Evolutionary conservation across 768 basidiomycete species (phyloP).

Genomic region (Pleurotus djamor): DNA sequence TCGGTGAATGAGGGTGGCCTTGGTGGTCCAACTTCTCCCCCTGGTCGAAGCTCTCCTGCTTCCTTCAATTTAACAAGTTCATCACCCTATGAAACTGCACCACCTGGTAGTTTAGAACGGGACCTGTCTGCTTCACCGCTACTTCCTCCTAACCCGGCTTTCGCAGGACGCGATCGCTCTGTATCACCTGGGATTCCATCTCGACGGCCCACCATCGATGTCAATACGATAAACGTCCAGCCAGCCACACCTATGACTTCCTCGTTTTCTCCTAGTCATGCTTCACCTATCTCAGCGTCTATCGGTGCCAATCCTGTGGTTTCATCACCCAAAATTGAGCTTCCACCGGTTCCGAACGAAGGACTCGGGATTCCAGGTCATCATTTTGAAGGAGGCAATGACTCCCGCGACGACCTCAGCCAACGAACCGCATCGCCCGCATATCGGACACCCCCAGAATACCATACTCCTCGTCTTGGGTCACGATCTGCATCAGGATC

Average conservation of each 20-base stretch:
- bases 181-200: slow-evolving; percentile 33
- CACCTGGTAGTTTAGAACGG: neutral
- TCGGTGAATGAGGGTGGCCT: slow-evolving; percentile 10
- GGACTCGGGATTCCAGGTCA: neutral
- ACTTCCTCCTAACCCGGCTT: slow-evolving; percentile 38
- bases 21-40: slow-evolving; percentile 6
- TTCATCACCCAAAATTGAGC: neutral
- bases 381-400: neutral
- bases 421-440: slow-evolving; percentile 12
- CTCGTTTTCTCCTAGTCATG: neutral
- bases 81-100: slow-evolving; percentile 3
- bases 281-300: neutral
- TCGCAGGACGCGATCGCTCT: slow-evolving; percentile 33
- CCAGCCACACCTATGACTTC: neutral
- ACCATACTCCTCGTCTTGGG: slow-evolving; percentile 25
- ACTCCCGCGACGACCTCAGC: neutral
- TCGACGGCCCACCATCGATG: slow-evolving; percentile 8
- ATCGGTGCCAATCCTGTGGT: neutral
- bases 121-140: slow-evolving; percentile 12
- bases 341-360: neutral
- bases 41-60: slow-evolving; percentile 13
- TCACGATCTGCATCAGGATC: neutral
- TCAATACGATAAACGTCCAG: neutral
- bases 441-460: slow-evolving; percentile 47
- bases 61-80: slow-evolving; percentile 6